Evolutionary conservation across 768 basidiomycete species (phyloP), one percentile per base, ranked within the genome.

Genomic region (Pleurotus tuoliensis): DNA sequence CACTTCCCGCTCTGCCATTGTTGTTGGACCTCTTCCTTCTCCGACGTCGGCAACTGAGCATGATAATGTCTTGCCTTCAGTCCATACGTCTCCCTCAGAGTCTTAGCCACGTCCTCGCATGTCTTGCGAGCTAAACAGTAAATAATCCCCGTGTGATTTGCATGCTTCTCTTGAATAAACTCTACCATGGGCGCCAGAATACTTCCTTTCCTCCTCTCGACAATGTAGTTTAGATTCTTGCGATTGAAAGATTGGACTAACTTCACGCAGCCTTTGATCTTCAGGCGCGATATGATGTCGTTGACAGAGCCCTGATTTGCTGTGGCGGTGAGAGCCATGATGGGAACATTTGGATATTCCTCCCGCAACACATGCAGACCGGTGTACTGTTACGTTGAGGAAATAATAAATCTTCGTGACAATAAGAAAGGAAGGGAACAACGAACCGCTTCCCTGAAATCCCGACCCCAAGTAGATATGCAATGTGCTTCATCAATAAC

Each of bases 401-500:
- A 5, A 54, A 58, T 15, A 56, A 49, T 38, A 46, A 24, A 43
- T 3, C 11, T 9, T 39, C 38, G 40, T 48, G 41, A 27, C 46
- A 43, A 43, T 22, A 13, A 4, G 30, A 34, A 5, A 18, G 37
- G 30, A 37, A 56, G 56, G 5, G 25, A 48, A 22, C 34, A 54
- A 25, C 86, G 62, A 71, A 91, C 90, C 22, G 89, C 82, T n/a
- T 83, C 82, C 49, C 96, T 84, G 65, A 97, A 95, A 66, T 94
- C 88, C 64, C 94, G 86, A 5, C 96, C 97, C 97, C 97, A 98
- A 18, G 86, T 86, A 12, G 86, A 87, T 43, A 98, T 90, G 67
- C 93, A 94, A 68, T 99, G 97, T 2, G 94, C 96, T 68, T 99
- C 97, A 66, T 99, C 97, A 50, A 98, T 81, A 1, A 97, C 94